Evolutionary conservation across 1,284 basidiomycete species (phyloP), one percentile per base, ranked within the genome.

Genomic region (Naganishia sp.): DNA sequence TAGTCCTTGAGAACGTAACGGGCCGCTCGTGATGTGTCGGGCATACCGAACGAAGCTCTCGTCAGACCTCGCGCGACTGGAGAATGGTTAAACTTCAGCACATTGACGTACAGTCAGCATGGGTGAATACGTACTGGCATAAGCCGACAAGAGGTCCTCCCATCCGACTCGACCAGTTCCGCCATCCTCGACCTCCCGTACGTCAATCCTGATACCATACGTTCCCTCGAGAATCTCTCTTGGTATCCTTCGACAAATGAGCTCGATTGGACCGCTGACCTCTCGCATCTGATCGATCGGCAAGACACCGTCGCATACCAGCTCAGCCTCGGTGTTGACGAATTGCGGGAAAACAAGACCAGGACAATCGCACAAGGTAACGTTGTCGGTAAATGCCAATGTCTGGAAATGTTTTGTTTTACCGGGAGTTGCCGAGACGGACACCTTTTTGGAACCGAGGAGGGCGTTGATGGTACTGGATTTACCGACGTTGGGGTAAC

Each of bases 381-480:
- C 90, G 3, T 86, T 83, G 32, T 90, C 86, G 0, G 94, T 94
- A 31, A 99, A 85, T 71, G 94, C 86, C 70, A 98, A 94, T 0
- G 96, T 99, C 81, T 99, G 96, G 83, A 99, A 98, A 80, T 99
- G 96, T 77, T 99, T 99, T 35, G 96, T 99, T 80, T 99, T 98
- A 71, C 96, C 94, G 0, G 96, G 96, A 0, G 95, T 99, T 0
- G 94, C 88, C 1, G 94, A 98, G 9, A 97, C 95, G 72, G 92
- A 95, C 68, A 98, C 95, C 84, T 94, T 96, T 83, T 98, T 97
- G 52, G 83, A 78, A 18, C 84, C 84, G 32, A 85, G 80, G 3
- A 85, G 77, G 7, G 84, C 83, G 73, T 85, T 85, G 80, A 85
- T 83, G 17, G 84, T 84, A 28, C 81, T 83, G 15, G 84, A 85